Percentiles rank a stretch among this genome's conserved stretches.
phyloP scores from a whole-genome alignment of 2,329 filamentous ascomycete species.

The Cladosporium sp. region DNA sequence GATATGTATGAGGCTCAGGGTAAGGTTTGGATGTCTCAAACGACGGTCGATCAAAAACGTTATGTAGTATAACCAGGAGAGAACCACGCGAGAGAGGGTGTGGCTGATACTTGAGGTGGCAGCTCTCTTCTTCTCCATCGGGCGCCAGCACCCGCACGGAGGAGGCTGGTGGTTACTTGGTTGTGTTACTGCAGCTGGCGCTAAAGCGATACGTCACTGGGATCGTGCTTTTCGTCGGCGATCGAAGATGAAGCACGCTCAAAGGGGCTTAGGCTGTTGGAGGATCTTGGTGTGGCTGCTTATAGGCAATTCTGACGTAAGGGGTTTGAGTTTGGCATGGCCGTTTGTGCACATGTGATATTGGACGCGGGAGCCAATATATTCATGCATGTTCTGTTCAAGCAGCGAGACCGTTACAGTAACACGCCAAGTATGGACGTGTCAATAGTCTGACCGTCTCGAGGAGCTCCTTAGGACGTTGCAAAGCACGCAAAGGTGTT shows the following conservation, averaged over 20 bases:
- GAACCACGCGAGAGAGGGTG: slow-evolving; percentile 5
- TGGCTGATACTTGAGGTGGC: slow-evolving; percentile 11
- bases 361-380: neutral
- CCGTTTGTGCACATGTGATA: slow-evolving; percentile 12
- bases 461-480: neutral
- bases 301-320: slow-evolving; percentile 9
- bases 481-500: neutral
- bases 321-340: neutral
- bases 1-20: neutral
- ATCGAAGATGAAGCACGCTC: slow-evolving; percentile 12
- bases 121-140: slow-evolving; percentile 8
- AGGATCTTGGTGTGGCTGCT: slow-evolving; percentile 14
- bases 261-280: neutral
- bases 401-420: neutral
- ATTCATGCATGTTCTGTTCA: neutral
- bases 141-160: slow-evolving; percentile 2
- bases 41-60: neutral
- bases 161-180: slow-evolving; percentile 17
- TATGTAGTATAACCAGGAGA: neutral
- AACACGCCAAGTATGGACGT: neutral
- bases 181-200: slow-evolving; percentile 6
- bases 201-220: slow-evolving; percentile 9
- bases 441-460: neutral
- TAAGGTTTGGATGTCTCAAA: neutral
- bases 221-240: slow-evolving; percentile 12